Percentiles rank a stretch among this genome's conserved stretches.
Evolutionary conservation across 2,329 filamentous ascomycete species (phyloP).

Genomic region (Colletotrichum chrysophilum): DNA sequence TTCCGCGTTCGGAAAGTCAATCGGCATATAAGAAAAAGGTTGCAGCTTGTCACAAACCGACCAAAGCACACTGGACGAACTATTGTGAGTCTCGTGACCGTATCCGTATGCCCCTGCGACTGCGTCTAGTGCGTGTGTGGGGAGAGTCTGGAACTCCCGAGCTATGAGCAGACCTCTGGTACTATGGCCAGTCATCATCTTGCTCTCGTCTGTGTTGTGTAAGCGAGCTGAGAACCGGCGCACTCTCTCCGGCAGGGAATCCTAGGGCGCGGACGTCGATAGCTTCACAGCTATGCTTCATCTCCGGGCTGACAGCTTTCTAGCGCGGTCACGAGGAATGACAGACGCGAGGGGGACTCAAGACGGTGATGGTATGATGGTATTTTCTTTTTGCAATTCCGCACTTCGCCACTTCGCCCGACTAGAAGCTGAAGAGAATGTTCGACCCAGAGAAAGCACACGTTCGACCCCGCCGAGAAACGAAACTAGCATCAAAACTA

Average conservation of each 20-base stretch:
- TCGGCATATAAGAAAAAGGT: neutral
- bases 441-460: neutral
- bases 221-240: neutral
- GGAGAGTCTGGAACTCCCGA: neutral
- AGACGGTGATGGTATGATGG: neutral
- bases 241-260: neutral
- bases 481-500: neutral
- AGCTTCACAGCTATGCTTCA: neutral
- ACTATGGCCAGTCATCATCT: neutral
- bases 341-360: neutral
- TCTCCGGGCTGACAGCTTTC: neutral
- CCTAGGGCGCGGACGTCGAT: neutral
- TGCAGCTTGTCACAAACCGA: neutral
- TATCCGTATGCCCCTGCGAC: neutral
- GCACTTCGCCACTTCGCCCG: neutral
- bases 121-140: neutral
- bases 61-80: neutral
- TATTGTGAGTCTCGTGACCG: neutral
- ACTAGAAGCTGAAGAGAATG: neutral
- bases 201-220: neutral
- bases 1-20: neutral
- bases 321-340: neutral
- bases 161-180: neutral
- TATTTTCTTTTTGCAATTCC: neutral
- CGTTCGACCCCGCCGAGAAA: neutral